Percentiles rank a stretch among this genome's conserved stretches.
Conservation (phyloP, 305 asterid species). For the Rubia peregrina region DNA sequence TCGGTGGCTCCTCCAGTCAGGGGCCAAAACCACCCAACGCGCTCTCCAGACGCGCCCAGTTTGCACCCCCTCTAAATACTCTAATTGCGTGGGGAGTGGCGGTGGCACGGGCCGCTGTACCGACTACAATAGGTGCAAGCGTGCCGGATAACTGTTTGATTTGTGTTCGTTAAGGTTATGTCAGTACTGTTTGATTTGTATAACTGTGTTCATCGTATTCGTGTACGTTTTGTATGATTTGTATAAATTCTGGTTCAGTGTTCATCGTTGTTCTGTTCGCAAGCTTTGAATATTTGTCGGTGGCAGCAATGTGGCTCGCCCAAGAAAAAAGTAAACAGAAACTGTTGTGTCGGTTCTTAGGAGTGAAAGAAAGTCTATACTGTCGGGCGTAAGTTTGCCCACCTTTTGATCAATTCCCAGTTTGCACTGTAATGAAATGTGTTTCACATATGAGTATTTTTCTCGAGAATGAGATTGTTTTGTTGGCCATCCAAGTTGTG, state of each 20-base stretch:
- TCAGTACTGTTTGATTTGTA: neutral
- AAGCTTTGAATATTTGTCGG: neutral
- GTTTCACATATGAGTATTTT: too few species aligned
- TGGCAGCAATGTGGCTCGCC: too few species aligned
- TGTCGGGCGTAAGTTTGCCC: too few species aligned
- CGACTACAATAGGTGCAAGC: slow-evolving; percentile 11
- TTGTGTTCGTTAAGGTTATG: neutral
- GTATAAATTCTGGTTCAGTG: too few species aligned
- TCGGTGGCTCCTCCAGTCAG: slow-evolving; percentile 5
- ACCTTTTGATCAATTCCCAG: too few species aligned
- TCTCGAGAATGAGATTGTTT: too few species aligned
- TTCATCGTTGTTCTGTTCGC: neutral
- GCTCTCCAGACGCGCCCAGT: neutral
- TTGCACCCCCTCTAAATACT: neutral
- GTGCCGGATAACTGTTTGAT: neutral
- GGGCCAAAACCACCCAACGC: neutral
- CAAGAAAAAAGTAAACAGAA: too few species aligned
- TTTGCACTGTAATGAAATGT: too few species aligned
- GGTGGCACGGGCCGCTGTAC: neutral
- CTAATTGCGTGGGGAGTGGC: neutral
- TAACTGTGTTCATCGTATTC: neutral
- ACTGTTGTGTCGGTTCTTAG: too few species aligned
- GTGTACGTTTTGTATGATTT: neutral
- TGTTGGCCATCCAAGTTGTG: too few species aligned
- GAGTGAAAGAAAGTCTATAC: too few species aligned